Conservation (phyloP, 2,329 filamentous ascomycete genomes). For the Shiraia bambusicola region DNA sequence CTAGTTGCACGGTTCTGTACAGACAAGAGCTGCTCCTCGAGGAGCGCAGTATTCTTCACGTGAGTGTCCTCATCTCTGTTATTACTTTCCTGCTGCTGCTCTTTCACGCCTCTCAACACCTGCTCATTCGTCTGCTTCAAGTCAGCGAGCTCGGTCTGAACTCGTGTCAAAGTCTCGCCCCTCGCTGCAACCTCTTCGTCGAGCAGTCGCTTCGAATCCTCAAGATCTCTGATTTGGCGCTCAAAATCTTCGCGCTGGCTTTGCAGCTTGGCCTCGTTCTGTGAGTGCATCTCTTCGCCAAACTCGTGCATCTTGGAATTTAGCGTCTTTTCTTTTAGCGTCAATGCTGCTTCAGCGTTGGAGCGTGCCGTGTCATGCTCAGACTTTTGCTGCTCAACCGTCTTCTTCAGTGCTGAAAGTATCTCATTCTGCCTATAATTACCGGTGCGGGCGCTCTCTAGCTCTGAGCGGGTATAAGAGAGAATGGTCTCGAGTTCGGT, state of each 20-base stretch:
- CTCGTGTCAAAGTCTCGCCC: constrained; percentile 13
- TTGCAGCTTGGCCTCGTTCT: constrained; percentile 28
- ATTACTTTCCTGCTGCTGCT: constrained; percentile 2
- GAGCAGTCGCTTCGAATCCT: constrained; percentile 19
- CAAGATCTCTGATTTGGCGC: constrained; percentile 15
- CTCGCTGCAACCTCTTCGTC: constrained; percentile 15
- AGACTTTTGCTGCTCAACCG: constrained; percentile 14
- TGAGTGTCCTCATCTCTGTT: constrained; percentile 3
- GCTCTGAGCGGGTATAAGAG: constrained; percentile 35
- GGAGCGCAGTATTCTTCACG: constrained; percentile 9
- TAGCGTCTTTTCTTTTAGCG: constrained; percentile 24
- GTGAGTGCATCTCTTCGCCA: constrained; percentile 29
- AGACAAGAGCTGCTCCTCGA: constrained; percentile 23
- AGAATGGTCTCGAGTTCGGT: constrained; percentile 40
- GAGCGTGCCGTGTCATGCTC: constrained; percentile 10
- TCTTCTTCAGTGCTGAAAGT: constrained; percentile 17
- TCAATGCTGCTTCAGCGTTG: constrained; percentile 14
- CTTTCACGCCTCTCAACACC: constrained; percentile 9
- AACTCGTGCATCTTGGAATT: constrained; percentile 27
- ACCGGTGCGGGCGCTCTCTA: constrained; percentile 31
- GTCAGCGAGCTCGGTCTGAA: constrained; percentile 19
- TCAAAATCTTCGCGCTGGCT: constrained; percentile 30
- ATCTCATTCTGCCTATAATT: constrained; percentile 35
- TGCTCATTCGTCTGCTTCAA: constrained; percentile 11
- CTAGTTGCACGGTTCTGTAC: constrained; percentile 29